Base-by-base conservation (phyloP, 257 asterid species). In the Nyctanthes arbortristis region DNA sequence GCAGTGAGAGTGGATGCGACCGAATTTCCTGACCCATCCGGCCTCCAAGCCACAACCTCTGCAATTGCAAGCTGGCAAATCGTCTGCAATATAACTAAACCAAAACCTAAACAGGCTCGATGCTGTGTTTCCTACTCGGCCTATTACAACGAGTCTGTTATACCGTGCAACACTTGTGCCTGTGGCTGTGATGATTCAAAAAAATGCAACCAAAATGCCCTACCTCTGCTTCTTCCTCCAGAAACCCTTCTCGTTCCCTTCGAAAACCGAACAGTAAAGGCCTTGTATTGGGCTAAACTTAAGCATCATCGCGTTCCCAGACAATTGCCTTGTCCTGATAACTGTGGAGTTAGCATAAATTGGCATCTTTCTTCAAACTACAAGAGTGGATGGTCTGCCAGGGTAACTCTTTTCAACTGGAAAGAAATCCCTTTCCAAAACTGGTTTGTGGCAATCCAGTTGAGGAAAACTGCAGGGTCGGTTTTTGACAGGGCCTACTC, bases 331-430 rank as follows among this genome's bases (percentile, higher is more conserved):
- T 90, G 96, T 36, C 89, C 93, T 0, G 89, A 88, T 22, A 85
- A 88, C 24, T 90, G 96, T 43, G 91, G 88, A 3, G 85, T 90
- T 12, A 90, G 87, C 81, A 59, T 90, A 11, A 87, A 89, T 70
- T 87, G 96, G 96, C 95, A 87, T 22, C 60, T 87, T 0, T 73
- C 81, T 1, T 75, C 78, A 1, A 84, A 84, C 34, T 82, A 85
- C 73, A 68, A 75, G 16, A 69, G 60, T 1, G 95, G 95, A 1
- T 89, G 92, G 90, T 74, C 96, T 0, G 89, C 88, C 4, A 72
- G 89, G 5, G n/a, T 89, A 58, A 87, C 96, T 1, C 75, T 85
- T 20, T 89, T 89, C 84, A 89, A 87, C 56, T 87, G 96, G 95
- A 73, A 72, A 1, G 83, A 85, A 0, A 24, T 24, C 10, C 6